Evolutionary conservation across 2,329 filamentous ascomycete species (phyloP).

Genomic region (Nemania abortiva): DNA sequence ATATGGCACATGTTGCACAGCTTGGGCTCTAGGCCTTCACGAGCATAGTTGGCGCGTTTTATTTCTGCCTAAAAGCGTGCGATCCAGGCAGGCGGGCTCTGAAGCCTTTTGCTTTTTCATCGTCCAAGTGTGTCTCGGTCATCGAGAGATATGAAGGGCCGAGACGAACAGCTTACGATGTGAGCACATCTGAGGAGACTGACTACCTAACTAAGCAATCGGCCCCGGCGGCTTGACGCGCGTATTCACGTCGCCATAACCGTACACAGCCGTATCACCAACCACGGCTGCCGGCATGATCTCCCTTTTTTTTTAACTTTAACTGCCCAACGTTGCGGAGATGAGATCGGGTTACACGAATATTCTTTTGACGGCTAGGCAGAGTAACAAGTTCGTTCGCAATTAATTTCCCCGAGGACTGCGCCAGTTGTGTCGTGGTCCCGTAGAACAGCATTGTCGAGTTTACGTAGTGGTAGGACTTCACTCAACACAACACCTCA

Average conservation of each 20-base stretch:
- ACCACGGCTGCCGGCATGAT: neutral
- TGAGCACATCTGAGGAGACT: neutral
- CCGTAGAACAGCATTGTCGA: neutral
- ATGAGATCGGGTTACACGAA: conserved; percentile 3
- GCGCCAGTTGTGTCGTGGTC: neutral
- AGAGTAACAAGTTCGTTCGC: neutral
- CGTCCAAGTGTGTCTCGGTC: neutral
- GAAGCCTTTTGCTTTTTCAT: conserved; percentile 5
- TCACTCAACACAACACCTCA: neutral
- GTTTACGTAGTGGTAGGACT: neutral
- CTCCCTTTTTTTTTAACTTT: conserved; percentile 6
- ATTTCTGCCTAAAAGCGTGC: neutral
- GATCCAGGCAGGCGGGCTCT: neutral
- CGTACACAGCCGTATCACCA: neutral
- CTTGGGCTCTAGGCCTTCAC: neutral
- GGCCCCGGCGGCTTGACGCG: neutral
- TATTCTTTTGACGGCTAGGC: neutral
- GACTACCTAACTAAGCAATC: too few species aligned
- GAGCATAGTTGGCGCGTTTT: neutral
- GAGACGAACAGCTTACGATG: neutral
- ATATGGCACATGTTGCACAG: neutral
- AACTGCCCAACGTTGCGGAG: neutral
- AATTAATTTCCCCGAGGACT: neutral
- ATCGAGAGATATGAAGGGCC: neutral
- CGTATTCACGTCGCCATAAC: neutral